phyloP scores from a whole-genome alignment of 2,329 filamentous ascomycete genomes.

The Diaporthe citri region DNA sequence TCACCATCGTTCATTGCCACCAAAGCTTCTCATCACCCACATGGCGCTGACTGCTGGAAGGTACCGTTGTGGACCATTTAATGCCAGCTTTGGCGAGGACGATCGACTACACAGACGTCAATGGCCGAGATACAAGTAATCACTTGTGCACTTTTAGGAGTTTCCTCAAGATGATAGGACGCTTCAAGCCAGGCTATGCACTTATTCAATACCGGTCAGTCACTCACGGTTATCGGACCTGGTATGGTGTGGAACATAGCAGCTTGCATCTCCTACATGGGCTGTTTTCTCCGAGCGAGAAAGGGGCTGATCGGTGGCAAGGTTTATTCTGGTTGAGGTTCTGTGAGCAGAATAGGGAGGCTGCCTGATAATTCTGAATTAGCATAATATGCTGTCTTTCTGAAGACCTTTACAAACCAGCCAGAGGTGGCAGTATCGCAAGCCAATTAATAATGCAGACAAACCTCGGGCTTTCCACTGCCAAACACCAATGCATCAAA shows the following conservation, averaged over 20 bases:
- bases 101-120: background rate
- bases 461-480: background rate
- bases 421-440: background rate
- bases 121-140: background rate
- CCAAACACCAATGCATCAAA: background rate
- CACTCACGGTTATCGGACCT: background rate
- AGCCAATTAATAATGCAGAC: background rate
- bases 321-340: background rate
- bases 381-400: background rate
- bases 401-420: background rate
- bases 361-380: background rate
- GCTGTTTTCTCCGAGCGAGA: background rate
- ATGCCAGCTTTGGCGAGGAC: background rate
- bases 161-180: background rate
- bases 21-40: background rate
- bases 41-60: background rate
- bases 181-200: background rate
- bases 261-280: background rate
- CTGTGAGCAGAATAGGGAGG: background rate
- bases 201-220: background rate
- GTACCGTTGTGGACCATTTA: background rate
- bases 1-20: no score
- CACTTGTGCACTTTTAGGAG: background rate
- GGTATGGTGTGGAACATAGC: background rate
- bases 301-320: background rate